phyloP scores from a whole-genome alignment of 2,329 filamentous ascomycete species.

The Pseudopyricularia cyperi region DNA sequence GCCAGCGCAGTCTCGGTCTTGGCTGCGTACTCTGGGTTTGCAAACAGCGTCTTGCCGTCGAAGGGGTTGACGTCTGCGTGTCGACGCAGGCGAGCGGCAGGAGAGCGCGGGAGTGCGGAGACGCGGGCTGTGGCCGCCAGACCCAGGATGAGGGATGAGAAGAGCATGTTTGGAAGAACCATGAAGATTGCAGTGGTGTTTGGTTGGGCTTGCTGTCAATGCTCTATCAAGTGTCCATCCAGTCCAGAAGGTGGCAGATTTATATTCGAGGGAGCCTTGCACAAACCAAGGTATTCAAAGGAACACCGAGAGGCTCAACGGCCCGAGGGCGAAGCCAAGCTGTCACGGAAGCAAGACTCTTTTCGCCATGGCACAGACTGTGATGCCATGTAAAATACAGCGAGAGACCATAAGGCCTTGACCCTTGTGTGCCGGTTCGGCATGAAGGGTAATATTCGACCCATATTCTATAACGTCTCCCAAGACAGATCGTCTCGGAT shows the following conservation, averaged over 20 bases:
- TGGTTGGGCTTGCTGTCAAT: not conserved
- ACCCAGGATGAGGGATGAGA: slow-evolving; percentile 8
- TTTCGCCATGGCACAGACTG: not conserved
- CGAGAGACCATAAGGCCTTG: not conserved
- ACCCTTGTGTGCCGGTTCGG: not conserved
- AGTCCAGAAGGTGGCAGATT: too few species aligned
- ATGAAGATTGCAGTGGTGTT: not conserved
- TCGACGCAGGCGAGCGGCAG: not conserved
- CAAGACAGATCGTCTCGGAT: not conserved
- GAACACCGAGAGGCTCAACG: not conserved
- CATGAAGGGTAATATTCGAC: too few species aligned
- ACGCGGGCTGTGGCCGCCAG: slow-evolving; percentile 9
- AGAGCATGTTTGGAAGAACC: slow-evolving; percentile 7
- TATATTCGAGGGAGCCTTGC: not conserved
- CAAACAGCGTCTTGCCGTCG: slow-evolving; percentile 30
- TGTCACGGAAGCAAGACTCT: not conserved
- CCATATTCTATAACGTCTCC: not conserved
- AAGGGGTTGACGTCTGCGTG: slow-evolving; percentile 25
- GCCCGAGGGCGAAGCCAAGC: not conserved
- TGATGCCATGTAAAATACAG: not conserved
- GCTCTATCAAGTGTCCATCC: too few species aligned
- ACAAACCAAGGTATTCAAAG: not conserved
- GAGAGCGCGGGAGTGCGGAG: slow-evolving; percentile 7
- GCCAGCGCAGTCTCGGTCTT: slow-evolving; percentile 25
- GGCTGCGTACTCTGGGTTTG: slow-evolving; percentile 27